A percentile compares a stretch with the other conserved stretches of the same genome.
Conservation (phyloP, 371 early-diverging fungal species). For the Syncephalastrum racemosum region DNA sequence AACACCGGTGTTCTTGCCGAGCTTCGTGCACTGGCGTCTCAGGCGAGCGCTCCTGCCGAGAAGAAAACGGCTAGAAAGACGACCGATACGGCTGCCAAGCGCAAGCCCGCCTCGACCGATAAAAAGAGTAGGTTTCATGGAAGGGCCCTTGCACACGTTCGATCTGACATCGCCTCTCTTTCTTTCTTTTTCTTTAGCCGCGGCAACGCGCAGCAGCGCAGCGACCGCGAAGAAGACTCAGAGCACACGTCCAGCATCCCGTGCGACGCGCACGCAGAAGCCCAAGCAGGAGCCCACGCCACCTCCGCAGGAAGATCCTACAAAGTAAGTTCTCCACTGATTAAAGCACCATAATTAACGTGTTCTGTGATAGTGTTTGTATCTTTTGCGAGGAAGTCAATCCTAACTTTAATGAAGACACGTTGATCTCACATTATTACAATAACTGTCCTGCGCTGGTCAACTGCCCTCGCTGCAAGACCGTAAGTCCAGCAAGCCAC, state of each 20-base stretch:
- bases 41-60: slow-evolving; percentile 16
- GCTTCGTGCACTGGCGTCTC: slow-evolving; percentile 33
- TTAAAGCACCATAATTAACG: not conserved
- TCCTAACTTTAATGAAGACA: slow-evolving; percentile 69
- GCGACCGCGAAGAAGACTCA: too few relatives aligned
- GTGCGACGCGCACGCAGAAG: not conserved
- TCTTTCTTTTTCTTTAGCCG: too few relatives aligned
- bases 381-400: slow-evolving; percentile 79
- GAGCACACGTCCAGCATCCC: too few relatives aligned
- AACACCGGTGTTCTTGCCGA: slow-evolving; percentile 24
- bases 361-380: slow-evolving; percentile 40
- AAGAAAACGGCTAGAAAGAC: slow-evolving; percentile 14
- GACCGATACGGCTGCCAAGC: slow-evolving; percentile 6
- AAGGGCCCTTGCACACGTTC: too few relatives aligned
- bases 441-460: slow-evolving; percentile 71
- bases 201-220: too few relatives aligned
- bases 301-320: too few relatives aligned
- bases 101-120: slow-evolving; percentile 2
- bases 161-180: too few relatives aligned
- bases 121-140: not conserved
- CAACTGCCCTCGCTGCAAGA: slow-evolving; percentile 69
- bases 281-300: too few relatives aligned
- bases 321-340: too few relatives aligned
- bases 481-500: slow-evolving; percentile 42
- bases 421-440: slow-evolving; percentile 76